Evolutionary conservation across 495 filamentous ascomycete species (phyloP).

Genomic region (Chaetomidium leptoderma): DNA sequence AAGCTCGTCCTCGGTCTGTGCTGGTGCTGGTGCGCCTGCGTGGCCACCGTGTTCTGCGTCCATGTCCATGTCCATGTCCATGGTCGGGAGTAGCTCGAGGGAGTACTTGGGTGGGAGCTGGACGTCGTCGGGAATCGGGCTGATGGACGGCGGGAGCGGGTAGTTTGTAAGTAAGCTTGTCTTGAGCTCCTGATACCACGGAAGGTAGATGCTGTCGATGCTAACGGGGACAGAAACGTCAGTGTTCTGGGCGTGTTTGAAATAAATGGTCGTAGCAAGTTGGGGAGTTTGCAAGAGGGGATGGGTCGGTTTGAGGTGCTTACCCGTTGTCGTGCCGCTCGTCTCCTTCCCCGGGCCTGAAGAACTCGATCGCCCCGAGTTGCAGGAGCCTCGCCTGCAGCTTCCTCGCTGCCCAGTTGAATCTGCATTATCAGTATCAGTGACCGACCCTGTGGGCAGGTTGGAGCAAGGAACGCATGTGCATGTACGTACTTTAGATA

Average conservation of each 20-base stretch:
- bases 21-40: neutral
- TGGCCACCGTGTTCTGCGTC: neutral
- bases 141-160: conserved; percentile 61
- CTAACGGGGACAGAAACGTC: conserved; percentile 14
- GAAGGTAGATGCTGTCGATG: conserved; percentile 74
- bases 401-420: conserved; percentile 89
- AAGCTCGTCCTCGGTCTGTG: conserved; percentile 10
- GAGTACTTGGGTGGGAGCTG: conserved; percentile 76
- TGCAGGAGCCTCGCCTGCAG: conserved; percentile 80
- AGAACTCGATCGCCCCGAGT: conserved; percentile 75
- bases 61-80: conserved; percentile 14
- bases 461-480: neutral
- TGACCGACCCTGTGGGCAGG: neutral
- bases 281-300: neutral
- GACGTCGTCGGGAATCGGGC: conserved; percentile 69
- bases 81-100: conserved; percentile 45
- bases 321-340: conserved; percentile 91
- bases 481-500: conserved; percentile 67
- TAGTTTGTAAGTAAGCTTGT: conserved; percentile 59
- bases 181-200: conserved; percentile 68
- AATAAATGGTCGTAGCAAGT: no score
- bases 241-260: neutral
- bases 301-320: no score
- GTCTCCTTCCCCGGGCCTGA: conserved; percentile 78
- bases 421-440: conserved; percentile 46